phyloP scores from a whole-genome alignment of 2,329 filamentous ascomycete genomes.

The Ascochyta viciae-villosae region DNA sequence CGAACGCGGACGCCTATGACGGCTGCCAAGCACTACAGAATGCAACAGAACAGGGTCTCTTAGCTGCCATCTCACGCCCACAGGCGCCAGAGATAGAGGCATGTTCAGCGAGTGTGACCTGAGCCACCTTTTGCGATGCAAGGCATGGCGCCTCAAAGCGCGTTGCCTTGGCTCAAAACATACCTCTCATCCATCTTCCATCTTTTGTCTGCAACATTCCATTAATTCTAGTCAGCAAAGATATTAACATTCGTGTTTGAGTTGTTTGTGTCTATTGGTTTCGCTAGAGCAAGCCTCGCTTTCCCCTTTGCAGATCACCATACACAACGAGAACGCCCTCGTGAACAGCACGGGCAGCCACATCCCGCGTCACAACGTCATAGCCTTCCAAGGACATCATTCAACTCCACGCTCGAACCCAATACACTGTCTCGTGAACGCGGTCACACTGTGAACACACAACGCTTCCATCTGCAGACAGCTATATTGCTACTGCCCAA shows the following conservation, averaged over 20 bases:
- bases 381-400: conserved; percentile 12
- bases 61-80: conserved; percentile 16
- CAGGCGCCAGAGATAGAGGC: conserved; percentile 24
- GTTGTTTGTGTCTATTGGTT: neutral
- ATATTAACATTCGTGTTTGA: conserved; percentile 25
- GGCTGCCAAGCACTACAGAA: conserved; percentile 34
- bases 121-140: conserved; percentile 5
- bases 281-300: conserved; percentile 4
- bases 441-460: conserved; percentile 11
- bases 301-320: conserved; percentile 34
- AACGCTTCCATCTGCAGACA: conserved; percentile 4
- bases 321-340: conserved; percentile 29
- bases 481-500: conserved; percentile 16
- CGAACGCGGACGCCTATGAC: conserved; percentile 33
- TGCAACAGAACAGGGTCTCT: conserved; percentile 30
- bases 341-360: conserved; percentile 29
- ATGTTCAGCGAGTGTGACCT: neutral
- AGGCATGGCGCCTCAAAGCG: conserved; percentile 12
- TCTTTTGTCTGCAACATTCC: too few species aligned
- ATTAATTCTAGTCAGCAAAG: conserved; percentile 7
- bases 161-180: conserved; percentile 12
- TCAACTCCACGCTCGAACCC: conserved; percentile 7
- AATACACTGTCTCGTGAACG: conserved; percentile 7
- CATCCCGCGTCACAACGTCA: conserved; percentile 31
- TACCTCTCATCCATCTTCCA: neutral